Conservation (phyloP, 768 basidiomycete genomes). For the Lentinula edodes region DNA sequence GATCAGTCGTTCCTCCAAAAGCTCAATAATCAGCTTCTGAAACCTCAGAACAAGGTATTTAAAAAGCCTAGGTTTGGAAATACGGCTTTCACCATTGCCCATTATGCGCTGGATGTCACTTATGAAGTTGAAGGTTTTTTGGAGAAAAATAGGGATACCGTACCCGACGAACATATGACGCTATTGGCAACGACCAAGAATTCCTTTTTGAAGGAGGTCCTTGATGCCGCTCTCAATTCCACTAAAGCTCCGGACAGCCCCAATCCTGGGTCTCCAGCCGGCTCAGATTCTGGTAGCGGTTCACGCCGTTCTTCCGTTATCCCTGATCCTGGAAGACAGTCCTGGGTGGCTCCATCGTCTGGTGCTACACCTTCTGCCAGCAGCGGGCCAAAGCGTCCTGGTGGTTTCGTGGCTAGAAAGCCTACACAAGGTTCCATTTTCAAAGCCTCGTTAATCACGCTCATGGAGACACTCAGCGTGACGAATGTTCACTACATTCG, state of each 20-base stretch:
- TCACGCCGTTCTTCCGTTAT: conserved; percentile 82
- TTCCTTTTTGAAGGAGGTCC: conserved; percentile 88
- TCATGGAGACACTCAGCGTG: conserved; percentile 96
- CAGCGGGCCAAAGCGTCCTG: conserved; percentile 48
- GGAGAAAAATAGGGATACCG: conserved; percentile 98
- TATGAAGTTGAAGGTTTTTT: conserved; percentile 98
- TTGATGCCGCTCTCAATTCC: conserved; percentile 83
- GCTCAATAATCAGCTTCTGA: conserved; percentile 77
- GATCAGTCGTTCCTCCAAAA: conserved; percentile 93
- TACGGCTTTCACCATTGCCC: conserved; percentile 94
- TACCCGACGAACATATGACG: conserved; percentile 95
- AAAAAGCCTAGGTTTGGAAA: conserved; percentile 99
- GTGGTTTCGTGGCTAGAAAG: conserved; percentile 69
- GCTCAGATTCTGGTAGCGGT: conserved; percentile 73
- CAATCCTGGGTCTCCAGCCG: conserved; percentile 68
- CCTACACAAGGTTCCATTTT: conserved; percentile 98
- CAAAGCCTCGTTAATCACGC: conserved; percentile 85
- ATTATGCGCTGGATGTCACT: conserved; percentile 97
- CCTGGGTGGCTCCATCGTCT: conserved; percentile 52
- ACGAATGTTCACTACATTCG: conserved; percentile 99
- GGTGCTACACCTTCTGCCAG: conserved; percentile 23
- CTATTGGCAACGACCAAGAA: conserved; percentile 86
- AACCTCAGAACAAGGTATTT: conserved; percentile 87
- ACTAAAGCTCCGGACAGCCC: conserved; percentile 62
- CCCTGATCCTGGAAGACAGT: conserved; percentile 79